These are phyloP conservation scores for Ceratocystis albifundus DNA, from an alignment of 2,329 filamentous ascomycete species.

Conservation along the genomic window DNA sequence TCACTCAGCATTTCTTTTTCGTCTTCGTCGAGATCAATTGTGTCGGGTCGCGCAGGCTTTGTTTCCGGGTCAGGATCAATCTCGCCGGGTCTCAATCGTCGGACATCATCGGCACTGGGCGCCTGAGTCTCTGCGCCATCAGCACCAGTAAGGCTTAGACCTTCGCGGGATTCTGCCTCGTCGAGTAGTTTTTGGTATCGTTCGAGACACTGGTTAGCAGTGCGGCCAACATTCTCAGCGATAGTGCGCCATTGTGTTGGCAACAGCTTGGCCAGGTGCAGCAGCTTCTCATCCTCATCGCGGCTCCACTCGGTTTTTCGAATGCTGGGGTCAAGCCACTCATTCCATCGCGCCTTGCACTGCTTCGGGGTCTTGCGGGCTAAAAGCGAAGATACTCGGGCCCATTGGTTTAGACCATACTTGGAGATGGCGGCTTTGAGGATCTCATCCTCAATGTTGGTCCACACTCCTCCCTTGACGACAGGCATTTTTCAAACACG, in stretches of 20 bases:
- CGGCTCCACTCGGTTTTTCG: conserved; percentile 98
- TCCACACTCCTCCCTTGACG: conserved; percentile 65
- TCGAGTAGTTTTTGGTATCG: conserved; percentile 94
- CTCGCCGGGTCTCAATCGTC: conserved; percentile 79
- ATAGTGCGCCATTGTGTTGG: conserved; percentile 99
- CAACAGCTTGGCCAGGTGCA: conserved; percentile 96
- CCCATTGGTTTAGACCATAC: conserved; percentile 95
- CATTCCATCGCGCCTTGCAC: conserved; percentile 96
- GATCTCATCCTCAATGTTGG: conserved; percentile 82
- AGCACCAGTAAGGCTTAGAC: conserved; percentile 71
- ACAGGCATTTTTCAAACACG: conserved; percentile 44
- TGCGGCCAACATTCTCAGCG: conserved; percentile 88
- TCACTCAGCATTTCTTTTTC: conserved; percentile 99
- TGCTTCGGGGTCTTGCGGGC: conserved; percentile 97
- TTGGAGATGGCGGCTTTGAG: conserved; percentile 92
- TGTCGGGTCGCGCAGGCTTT: conserved; percentile 89
- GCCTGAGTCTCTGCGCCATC: conserved; percentile 77
- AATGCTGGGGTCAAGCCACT: conserved; percentile 97
- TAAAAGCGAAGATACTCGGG: conserved; percentile 90
- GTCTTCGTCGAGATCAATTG: conserved; percentile 95
- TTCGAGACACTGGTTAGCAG: conserved; percentile 92
- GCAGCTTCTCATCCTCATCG: conserved; percentile 93
- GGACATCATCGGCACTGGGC: conserved; percentile 84
- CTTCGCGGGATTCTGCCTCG: conserved; percentile 84
- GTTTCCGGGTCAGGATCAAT: conserved; percentile 95